Evolutionary conservation across 352 stramenopile species (phyloP).

Genomic region (Vaucheria bursata): DNA sequence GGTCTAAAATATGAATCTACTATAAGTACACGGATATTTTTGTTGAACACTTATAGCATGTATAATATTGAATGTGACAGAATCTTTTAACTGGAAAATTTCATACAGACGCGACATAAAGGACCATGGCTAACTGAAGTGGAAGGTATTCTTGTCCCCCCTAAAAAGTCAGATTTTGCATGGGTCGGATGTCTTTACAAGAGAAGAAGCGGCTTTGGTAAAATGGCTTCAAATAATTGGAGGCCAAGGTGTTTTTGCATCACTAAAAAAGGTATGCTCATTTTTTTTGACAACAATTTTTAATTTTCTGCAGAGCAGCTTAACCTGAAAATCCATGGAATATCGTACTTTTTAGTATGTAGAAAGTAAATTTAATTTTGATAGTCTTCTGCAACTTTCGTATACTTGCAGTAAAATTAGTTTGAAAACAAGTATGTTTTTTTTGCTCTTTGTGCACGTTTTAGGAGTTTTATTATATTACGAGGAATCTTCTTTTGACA

Average conservation of each 20-base stretch:
- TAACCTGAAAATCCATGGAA: neutral
- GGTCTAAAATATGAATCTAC: too few relatives aligned
- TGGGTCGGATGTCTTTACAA: conserved; percentile 33
- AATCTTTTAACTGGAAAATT: too few relatives aligned
- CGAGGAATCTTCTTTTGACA: conserved; percentile 23
- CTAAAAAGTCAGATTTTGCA: conserved; percentile 26
- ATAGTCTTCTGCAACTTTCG: neutral
- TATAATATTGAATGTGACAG: too few relatives aligned
- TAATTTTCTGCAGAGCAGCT: neutral
- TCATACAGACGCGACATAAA: too few relatives aligned
- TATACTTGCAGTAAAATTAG: neutral
- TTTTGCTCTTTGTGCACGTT: neutral
- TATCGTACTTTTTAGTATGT: neutral
- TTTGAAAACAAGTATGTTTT: neutral
- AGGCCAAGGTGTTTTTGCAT: conserved; percentile 34
- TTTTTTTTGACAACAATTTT: neutral
- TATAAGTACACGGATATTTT: too few relatives aligned
- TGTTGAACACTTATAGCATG: too few relatives aligned
- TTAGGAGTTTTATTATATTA: neutral
- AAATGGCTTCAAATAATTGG: conserved; percentile 40
- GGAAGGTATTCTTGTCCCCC: conserved; percentile 21
- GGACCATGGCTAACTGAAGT: conserved; percentile 12
- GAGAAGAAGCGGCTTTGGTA: conserved; percentile 37
- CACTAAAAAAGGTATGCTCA: neutral
- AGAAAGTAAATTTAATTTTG: neutral